Conservation (phyloP, 352 stramenopile genomes). For the Phytophthora ohioensis region DNA sequence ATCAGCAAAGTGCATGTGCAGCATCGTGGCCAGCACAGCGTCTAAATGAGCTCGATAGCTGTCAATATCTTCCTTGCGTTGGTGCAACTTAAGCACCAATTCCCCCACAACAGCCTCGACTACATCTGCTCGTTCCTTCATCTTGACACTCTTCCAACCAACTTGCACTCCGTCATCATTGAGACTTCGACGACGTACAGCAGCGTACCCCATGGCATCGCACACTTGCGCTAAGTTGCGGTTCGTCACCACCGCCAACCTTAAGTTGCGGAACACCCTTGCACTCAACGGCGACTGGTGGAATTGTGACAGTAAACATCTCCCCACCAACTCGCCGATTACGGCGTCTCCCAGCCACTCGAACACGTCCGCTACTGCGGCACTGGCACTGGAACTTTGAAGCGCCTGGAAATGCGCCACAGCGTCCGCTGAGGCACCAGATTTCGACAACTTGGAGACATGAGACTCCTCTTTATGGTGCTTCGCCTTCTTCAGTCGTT, state of each 20-base stretch:
- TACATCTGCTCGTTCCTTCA: conserved; percentile 74
- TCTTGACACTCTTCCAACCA: conserved; percentile 33
- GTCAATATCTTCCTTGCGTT: conserved; percentile 4
- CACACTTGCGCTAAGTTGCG: conserved; percentile 74
- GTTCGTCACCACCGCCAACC: conserved; percentile 72
- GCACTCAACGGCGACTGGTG: conserved; percentile 59
- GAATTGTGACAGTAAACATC: conserved; percentile 76
- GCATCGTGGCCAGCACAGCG: conserved; percentile 56
- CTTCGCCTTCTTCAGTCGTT: conserved; percentile 19
- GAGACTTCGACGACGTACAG: conserved; percentile 8
- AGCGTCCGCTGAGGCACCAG: conserved; percentile 9
- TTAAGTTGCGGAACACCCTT: conserved; percentile 73
- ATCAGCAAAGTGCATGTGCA: conserved; percentile 69
- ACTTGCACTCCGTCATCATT: not conserved
- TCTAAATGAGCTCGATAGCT: conserved; percentile 60
- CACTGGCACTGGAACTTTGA: conserved; percentile 13
- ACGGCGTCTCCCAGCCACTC: conserved; percentile 85
- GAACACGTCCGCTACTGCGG: conserved; percentile 59
- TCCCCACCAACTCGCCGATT: conserved; percentile 72
- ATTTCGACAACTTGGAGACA: not conserved
- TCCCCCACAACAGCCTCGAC: conserved; percentile 77
- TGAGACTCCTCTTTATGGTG: not conserved
- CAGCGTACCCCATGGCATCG: conserved; percentile 70
- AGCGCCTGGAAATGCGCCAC: conserved; percentile 56
- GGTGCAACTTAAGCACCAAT: conserved; percentile 59